These are phyloP conservation scores for Cystobasidium pallidum DNA, from an alignment of 1,284 basidiomycete genomes.

Conservation along the genomic window DNA sequence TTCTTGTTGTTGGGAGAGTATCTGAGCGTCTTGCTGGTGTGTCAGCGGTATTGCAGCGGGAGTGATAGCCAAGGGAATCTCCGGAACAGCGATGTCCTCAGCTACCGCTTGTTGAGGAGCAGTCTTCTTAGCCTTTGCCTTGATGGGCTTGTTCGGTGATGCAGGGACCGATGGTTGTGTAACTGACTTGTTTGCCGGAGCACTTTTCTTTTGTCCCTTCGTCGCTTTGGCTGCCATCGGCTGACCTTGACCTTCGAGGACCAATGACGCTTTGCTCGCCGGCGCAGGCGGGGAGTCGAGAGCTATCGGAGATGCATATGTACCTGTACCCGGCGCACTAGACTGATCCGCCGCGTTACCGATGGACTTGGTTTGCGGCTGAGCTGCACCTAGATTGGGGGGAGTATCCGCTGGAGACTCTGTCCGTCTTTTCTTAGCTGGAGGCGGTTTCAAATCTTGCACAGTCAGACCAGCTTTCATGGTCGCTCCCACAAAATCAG, in stretches of 20 bases:
- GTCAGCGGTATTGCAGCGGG: not conserved
- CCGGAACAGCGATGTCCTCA: conserved; percentile 11
- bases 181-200: conserved; percentile 14
- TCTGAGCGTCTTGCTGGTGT: conserved; percentile 1
- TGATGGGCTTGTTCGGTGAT: not conserved
- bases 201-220: conserved; percentile 1
- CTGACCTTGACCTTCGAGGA: not conserved
- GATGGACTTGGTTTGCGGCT: conserved; percentile 20
- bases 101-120: not conserved
- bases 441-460: conserved; percentile 51
- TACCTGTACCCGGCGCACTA: conserved; percentile 10
- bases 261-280: not conserved
- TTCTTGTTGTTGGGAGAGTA: conserved; percentile 38
- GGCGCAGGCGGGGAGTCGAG: conserved; percentile 45
- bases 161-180: conserved; percentile 5
- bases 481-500: conserved; percentile 36
- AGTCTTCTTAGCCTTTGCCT: conserved; percentile 37
- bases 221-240: conserved; percentile 16
- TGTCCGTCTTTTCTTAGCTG: conserved; percentile 48
- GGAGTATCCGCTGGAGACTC: conserved; percentile 35
- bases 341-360: not conserved
- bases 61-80: not conserved
- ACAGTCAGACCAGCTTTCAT: conserved; percentile 47
- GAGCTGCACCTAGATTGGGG: not conserved
- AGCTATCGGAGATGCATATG: conserved; percentile 42